phyloP scores from a whole-genome alignment of 2,329 filamentous ascomycete genomes.

The Dactylonectria estremocensis region DNA sequence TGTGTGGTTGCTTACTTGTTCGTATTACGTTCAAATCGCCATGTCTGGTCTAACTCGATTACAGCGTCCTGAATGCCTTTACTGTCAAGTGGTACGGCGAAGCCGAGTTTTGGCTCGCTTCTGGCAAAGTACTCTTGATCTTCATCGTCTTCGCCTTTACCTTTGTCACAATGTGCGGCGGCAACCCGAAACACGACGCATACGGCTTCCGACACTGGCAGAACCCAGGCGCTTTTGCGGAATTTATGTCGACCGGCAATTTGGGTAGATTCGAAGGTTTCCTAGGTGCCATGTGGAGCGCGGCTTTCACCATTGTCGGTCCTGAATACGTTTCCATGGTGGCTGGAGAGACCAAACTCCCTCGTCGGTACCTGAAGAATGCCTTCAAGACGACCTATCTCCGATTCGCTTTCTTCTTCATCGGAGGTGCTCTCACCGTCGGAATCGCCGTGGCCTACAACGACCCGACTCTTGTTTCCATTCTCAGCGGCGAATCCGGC shows the following conservation, averaged over 20 bases:
- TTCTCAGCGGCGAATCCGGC: slow-evolving; percentile 50
- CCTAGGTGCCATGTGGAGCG: slow-evolving; percentile 31
- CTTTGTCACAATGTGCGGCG: slow-evolving; percentile 34
- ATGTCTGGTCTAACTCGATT: background rate
- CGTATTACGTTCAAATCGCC: background rate
- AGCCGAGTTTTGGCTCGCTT: slow-evolving; percentile 32
- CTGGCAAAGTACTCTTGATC: slow-evolving; percentile 35
- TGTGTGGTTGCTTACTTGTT: slow-evolving; percentile 32
- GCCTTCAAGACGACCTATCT: slow-evolving; percentile 35
- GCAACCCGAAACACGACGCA: slow-evolving; percentile 31
- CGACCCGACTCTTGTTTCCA: slow-evolving; percentile 69
- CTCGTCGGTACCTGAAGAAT: slow-evolving; percentile 34
- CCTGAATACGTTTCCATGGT: slow-evolving; percentile 71
- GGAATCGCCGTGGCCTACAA: slow-evolving; percentile 77
- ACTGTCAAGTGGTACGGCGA: slow-evolving; percentile 36
- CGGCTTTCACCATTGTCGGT: slow-evolving; percentile 71
- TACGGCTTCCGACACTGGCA: slow-evolving; percentile 37
- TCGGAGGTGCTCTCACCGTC: slow-evolving; percentile 56
- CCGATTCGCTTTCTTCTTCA: slow-evolving; percentile 36
- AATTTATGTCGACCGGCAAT: slow-evolving; percentile 30
- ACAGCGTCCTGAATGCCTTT: slow-evolving; percentile 30
- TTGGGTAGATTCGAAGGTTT: slow-evolving; percentile 34
- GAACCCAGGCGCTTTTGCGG: slow-evolving; percentile 30
- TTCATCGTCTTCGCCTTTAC: slow-evolving; percentile 36
- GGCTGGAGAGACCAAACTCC: slow-evolving; percentile 32